phyloP scores from a whole-genome alignment of 257 asterid genomes.

The Sherardia arvensis region DNA sequence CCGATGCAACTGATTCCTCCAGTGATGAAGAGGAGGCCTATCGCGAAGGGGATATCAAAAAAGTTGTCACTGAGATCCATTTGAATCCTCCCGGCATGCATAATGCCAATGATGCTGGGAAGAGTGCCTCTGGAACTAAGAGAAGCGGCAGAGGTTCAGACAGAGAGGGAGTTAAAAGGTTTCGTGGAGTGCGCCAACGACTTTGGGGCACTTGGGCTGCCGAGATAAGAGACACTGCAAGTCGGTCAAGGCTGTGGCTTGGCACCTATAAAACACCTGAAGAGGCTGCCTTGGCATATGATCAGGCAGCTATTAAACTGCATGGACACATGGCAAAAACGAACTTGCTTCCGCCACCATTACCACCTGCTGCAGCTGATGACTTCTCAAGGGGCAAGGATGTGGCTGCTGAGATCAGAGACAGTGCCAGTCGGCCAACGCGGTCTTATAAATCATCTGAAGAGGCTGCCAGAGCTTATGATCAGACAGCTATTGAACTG shows the following conservation, averaged over 20 bases:
- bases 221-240: slow-evolving; percentile 19
- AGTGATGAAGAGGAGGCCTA: slow-evolving; percentile 10
- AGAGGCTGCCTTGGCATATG: not conserved
- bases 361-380: not conserved
- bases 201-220: slow-evolving; percentile 31
- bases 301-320: not conserved
- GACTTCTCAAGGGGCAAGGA: not conserved
- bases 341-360: not conserved
- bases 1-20: slow-evolving; percentile 4
- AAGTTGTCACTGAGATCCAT: slow-evolving; percentile 45
- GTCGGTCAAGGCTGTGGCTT: slow-evolving; percentile 14
- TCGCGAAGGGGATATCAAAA: slow-evolving; percentile 19
- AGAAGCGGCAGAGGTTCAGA: not conserved
- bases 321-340: slow-evolving; percentile 12
- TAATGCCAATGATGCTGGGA: not conserved
- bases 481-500: not conserved
- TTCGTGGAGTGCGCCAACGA: slow-evolving; percentile 21
- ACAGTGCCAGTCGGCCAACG: not conserved
- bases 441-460: slow-evolving; percentile 12
- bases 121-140: not conserved
- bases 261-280: not conserved
- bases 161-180: not conserved
- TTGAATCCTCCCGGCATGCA: not conserved
- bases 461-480: slow-evolving; percentile 23
- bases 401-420: not conserved